Percentiles rank a stretch among this genome's conserved stretches.
Conservation (phyloP, 225 moss, liverwort and hornwort species). For the Pseudisothecium myosuroides region DNA sequence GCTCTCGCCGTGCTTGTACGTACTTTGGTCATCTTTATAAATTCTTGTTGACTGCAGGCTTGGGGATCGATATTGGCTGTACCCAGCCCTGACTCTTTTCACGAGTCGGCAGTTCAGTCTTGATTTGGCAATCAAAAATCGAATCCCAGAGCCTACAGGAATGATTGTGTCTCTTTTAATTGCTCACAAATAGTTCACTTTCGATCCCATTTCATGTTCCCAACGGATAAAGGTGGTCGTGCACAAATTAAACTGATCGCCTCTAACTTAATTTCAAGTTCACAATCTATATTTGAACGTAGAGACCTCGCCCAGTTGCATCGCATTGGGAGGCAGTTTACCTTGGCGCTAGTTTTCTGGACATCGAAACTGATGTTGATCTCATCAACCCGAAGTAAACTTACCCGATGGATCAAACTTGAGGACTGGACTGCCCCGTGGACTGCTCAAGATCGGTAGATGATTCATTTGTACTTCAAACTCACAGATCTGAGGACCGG, state of each 20-base stretch:
- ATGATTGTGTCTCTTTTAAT: no score
- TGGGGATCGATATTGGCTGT: rapidly evolving
- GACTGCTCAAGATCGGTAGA: background rate
- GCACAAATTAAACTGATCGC: background rate
- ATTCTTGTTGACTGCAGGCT: no score
- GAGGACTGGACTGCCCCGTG: background rate
- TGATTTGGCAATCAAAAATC: background rate
- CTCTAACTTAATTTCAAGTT: background rate
- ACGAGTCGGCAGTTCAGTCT: background rate
- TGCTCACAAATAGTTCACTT: background rate
- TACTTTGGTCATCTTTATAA: background rate
- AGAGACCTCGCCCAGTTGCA: background rate
- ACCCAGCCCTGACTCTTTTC: background rate
- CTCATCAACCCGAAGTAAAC: background rate
- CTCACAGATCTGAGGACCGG: background rate
- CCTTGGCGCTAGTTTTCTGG: background rate
- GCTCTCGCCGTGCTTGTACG: no score
- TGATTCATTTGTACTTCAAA: background rate
- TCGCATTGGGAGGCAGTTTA: background rate
- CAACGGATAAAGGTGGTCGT: no score
- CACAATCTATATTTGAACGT: no score
- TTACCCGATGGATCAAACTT: background rate
- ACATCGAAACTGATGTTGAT: background rate
- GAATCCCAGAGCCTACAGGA: background rate
- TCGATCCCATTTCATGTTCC: background rate